phyloP scores from a whole-genome alignment of 768 basidiomycete species.

The Chalciporus sphaerocephalus region DNA sequence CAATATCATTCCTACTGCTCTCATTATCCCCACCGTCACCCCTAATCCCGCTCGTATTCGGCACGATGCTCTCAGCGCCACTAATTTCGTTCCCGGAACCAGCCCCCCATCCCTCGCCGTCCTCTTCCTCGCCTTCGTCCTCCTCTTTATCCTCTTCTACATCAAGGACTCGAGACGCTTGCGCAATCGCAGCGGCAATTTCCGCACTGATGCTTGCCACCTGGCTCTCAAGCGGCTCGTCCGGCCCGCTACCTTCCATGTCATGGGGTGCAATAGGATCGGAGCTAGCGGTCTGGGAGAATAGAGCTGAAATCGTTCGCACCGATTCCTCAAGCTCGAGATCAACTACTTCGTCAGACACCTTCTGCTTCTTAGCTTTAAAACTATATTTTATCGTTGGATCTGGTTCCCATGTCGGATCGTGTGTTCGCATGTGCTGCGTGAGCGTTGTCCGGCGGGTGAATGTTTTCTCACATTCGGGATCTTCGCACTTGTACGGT shows the following conservation, averaged over 20 bases:
- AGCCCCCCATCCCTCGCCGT: slow-evolving; percentile 39
- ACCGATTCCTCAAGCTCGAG: slow-evolving; percentile 67
- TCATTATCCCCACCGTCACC: slow-evolving; percentile 33
- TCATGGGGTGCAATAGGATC: slow-evolving; percentile 29
- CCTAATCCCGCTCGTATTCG: slow-evolving; percentile 61
- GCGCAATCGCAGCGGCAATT: slow-evolving; percentile 75
- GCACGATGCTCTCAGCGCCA: slow-evolving; percentile 48
- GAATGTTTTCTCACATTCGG: slow-evolving; percentile 82
- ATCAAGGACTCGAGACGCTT: slow-evolving; percentile 58
- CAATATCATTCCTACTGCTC: slow-evolving; percentile 5
- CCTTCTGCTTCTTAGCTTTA: slow-evolving; percentile 63
- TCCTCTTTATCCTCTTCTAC: slow-evolving; percentile 48
- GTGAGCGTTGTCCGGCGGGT: slow-evolving; percentile 81
- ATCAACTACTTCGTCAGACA: slow-evolving; percentile 50
- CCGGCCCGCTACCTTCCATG: slow-evolving; percentile 29
- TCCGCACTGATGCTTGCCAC: slow-evolving; percentile 78
- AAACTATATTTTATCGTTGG: slow-evolving; percentile 78
- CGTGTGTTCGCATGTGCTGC: slow-evolving; percentile 84
- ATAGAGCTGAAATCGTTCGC: slow-evolving; percentile 67
- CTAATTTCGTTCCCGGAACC: slow-evolving; percentile 49
- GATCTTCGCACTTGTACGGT: slow-evolving; percentile 82
- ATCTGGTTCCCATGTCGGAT: slow-evolving; percentile 81
- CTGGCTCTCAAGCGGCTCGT: slow-evolving; percentile 52
- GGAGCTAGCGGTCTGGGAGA: slow-evolving; percentile 46
- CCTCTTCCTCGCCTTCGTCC: slow-evolving; percentile 37